Evolutionary conservation across 208 protist genomes (phyloP), one percentile per base, ranked within the genome.

Genomic region (Wallacemonas rigidus): DNA sequence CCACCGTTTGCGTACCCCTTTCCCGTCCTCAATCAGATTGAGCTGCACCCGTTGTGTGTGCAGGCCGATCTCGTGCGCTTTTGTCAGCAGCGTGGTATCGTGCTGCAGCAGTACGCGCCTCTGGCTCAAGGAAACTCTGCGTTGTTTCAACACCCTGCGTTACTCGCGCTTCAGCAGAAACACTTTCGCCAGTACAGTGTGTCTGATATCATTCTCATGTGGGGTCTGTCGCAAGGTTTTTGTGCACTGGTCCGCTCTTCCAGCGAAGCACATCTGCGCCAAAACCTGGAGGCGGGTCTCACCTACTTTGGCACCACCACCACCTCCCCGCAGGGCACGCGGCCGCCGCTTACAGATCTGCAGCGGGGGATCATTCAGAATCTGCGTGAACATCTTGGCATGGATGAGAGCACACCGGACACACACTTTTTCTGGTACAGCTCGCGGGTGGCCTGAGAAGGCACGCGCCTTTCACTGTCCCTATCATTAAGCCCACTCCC

Each of bases 41-140:
- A 97, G 69, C 76, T 97, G n/a, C 89, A 97, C 67, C 90, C 90
- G 26, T 72, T 97, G 3, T 95, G 92, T 67, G 38, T 82, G 26
- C 92, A 95, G 74, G 40, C 57, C 6, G 83, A 84, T 2, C 78
- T 91, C 11, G 85, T 90, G 39, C 54, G 39, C 6, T 94, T 81
- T 65, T 94, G 88, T 69, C 60, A 65, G 7, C 48, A 48, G 17
- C 82, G 71, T 53, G 82, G 76, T 3, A 93, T 97, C 57, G 50
- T 93, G 35, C 40, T 92, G 43, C 90, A 97, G 87, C 89, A 94
- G 75, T 97, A 95, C 77, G 86, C 88, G 5, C 90, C 92, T 38
- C 73, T 95, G 0, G 92, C 75, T 1, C 80, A 93, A 53, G 69
- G 80, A 0, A 75, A 94, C 60, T 50, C 76, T 1, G 64, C 60